Evolutionary conservation across 345 rosid genomes (phyloP).

Genomic region (Excoecaria agallocha): DNA sequence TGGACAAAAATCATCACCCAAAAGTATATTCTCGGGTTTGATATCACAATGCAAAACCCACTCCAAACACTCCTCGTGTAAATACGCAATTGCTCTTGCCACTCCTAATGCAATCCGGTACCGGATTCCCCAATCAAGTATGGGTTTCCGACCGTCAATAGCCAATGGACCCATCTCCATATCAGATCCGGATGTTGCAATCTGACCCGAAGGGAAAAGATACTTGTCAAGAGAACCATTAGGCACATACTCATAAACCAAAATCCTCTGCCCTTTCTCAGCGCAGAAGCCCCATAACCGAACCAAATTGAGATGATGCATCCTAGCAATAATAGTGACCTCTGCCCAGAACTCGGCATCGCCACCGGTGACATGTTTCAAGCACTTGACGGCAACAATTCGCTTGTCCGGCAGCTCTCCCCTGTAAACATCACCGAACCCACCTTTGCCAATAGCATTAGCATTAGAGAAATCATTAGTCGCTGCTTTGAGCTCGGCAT

Average conservation of each 20-base stretch:
- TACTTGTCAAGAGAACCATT: slow-evolving; percentile 31
- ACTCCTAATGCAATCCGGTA: slow-evolving; percentile 32
- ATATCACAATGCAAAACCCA: slow-evolving; percentile 37
- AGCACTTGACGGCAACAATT: slow-evolving; percentile 61
- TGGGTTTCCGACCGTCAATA: slow-evolving; percentile 11
- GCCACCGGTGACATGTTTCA: slow-evolving; percentile 56
- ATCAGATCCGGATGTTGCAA: not conserved
- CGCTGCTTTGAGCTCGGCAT: slow-evolving; percentile 55
- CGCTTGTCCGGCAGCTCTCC: slow-evolving; percentile 60
- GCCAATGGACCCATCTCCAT: slow-evolving; percentile 20
- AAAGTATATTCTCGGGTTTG: slow-evolving; percentile 33
- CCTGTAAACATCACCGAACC: slow-evolving; percentile 64
- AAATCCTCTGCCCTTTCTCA: slow-evolving; percentile 33
- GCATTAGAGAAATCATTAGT: slow-evolving; percentile 45
- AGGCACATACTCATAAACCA: slow-evolving; percentile 35
- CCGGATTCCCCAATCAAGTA: slow-evolving; percentile 35
- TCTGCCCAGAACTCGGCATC: slow-evolving; percentile 42
- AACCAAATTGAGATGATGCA: slow-evolving; percentile 36
- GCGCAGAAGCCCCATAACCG: slow-evolving; percentile 37
- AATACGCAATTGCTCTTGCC: slow-evolving; percentile 34
- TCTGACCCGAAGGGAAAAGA: slow-evolving; percentile 33
- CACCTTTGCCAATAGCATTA: slow-evolving; percentile 57
- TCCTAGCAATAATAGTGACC: slow-evolving; percentile 35
- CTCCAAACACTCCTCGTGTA: slow-evolving; percentile 36
- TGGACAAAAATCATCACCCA: slow-evolving; percentile 35